A percentile compares a stretch with the other conserved stretches of the same genome.
Evolutionary conservation across 1,284 basidiomycete species (phyloP).

Genomic region (Neotropicomus parvogracilis): DNA sequence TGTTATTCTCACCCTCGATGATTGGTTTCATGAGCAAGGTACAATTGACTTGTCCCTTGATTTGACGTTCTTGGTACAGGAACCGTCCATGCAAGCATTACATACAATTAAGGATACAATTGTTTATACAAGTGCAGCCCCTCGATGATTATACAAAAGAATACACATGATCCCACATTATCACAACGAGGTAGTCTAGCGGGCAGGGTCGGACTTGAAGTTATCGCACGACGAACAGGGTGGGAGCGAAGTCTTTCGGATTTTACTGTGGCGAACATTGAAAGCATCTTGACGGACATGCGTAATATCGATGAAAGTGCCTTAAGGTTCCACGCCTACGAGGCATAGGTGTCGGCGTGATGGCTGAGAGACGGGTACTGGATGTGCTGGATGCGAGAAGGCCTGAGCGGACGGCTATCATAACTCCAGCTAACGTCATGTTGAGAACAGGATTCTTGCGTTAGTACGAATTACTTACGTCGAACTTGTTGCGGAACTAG

Average conservation of each 20-base stretch:
- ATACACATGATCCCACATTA: conserved; percentile 34
- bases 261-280: conserved; percentile 14
- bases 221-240: conserved; percentile 21
- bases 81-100: conserved; percentile 23
- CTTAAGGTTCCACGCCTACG: conserved; percentile 20
- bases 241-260: conserved; percentile 5
- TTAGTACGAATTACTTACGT: conserved; percentile 27
- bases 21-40: too few species aligned
- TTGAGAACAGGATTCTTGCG: conserved; percentile 4
- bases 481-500: conserved; percentile 36
- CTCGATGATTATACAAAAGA: conserved; percentile 32
- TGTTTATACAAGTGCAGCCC: conserved; percentile 27
- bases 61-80: too few species aligned
- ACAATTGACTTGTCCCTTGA: too few species aligned
- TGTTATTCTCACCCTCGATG: neutral
- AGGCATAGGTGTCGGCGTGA: conserved; percentile 17
- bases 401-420: conserved; percentile 23
- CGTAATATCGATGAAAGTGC: conserved; percentile 1
- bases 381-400: conserved; percentile 10
- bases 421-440: conserved; percentile 30
- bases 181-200: conserved; percentile 23
- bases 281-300: conserved; percentile 23
- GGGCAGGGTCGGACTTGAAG: conserved; percentile 12
- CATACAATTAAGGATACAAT: conserved; percentile 23
- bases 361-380: conserved; percentile 14